phyloP scores from a whole-genome alignment of 768 basidiomycete species.

The Cystofilobasidium bisporidii region DNA sequence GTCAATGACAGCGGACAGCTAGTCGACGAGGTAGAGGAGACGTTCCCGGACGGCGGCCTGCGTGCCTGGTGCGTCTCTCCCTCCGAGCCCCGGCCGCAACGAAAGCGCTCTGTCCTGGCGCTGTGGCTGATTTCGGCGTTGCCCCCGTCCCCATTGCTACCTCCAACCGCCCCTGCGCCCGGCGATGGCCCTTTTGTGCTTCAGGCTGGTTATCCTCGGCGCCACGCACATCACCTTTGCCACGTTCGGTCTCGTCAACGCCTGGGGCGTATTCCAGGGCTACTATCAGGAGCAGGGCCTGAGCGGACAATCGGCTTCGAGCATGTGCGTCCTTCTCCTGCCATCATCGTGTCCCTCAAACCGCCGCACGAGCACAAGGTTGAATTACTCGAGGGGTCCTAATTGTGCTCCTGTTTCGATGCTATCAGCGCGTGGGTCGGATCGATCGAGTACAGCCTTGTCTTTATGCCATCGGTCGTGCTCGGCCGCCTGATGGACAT shows the following conservation, averaged over 20 bases:
- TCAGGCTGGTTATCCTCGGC: slow-evolving; percentile 4
- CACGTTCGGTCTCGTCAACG: slow-evolving; percentile 1
- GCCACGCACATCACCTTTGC: neutral
- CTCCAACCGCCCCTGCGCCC: too few relatives aligned
- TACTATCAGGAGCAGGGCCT: neutral
- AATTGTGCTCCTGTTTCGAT: too few relatives aligned
- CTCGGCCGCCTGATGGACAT: neutral
- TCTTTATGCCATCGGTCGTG: slow-evolving; percentile 5
- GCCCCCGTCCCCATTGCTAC: too few relatives aligned
- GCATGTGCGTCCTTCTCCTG: slow-evolving; percentile 1
- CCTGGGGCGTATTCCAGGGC: slow-evolving; percentile 12
- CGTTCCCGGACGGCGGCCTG: slow-evolving; percentile 9
- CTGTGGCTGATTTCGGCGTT: too few relatives aligned
- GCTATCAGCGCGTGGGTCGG: neutral
- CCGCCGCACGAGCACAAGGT: too few relatives aligned
- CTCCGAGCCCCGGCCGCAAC: neutral
- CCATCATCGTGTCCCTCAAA: too few relatives aligned
- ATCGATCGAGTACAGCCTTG: neutral
- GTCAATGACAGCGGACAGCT: too few relatives aligned
- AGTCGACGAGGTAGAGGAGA: too few relatives aligned
- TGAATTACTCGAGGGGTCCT: too few relatives aligned
- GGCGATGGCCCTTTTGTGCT: too few relatives aligned
- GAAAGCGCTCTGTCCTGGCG: too few relatives aligned
- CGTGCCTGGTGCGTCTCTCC: neutral
- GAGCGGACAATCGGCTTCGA: neutral